A percentile compares a stretch with the other conserved stretches of the same genome.
phyloP scores from a whole-genome alignment of 441 rosid species.

The Bocquillonia castaneifolia region DNA sequence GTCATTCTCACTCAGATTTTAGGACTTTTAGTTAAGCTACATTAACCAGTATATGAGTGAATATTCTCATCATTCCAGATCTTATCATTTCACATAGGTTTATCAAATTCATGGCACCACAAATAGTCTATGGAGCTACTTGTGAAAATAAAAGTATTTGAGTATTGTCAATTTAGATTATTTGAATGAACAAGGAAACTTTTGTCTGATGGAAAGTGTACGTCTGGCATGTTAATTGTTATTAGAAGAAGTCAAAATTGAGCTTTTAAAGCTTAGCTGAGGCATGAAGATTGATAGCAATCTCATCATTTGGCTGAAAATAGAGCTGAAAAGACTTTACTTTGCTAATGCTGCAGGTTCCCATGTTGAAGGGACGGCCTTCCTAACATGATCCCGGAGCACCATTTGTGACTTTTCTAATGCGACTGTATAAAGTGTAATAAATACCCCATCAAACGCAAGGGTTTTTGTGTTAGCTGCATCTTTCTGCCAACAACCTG shows the following conservation, averaged over 20 bases:
- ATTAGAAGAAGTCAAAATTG: not conserved
- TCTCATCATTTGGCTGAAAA: conserved; percentile 8
- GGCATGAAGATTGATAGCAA: not conserved
- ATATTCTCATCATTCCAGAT: not conserved
- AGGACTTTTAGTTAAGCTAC: not conserved
- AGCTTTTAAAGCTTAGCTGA: not conserved
- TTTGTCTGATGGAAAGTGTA: not conserved
- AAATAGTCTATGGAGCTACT: not conserved
- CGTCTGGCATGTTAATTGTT: not conserved
- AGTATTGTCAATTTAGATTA: no score
- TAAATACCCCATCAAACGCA: conserved; percentile 89
- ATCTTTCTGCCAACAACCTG: conserved; percentile 91
- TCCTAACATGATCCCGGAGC: conserved; percentile 69
- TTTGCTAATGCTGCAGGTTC: conserved; percentile 92
- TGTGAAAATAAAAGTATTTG: not conserved
- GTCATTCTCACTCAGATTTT: not conserved
- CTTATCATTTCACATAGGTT: not conserved
- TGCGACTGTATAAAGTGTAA: conserved; percentile 78
- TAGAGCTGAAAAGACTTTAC: conserved; percentile 34
- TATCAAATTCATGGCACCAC: not conserved
- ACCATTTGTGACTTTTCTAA: conserved; percentile 78
- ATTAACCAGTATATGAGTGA: not conserved
- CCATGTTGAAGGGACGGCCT: conserved; percentile 86
- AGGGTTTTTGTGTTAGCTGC: conserved; percentile 84
- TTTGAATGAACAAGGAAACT: not conserved